Conservation (phyloP, 805 yeast genomes). For the Nakazawaea wyomingensis region DNA sequence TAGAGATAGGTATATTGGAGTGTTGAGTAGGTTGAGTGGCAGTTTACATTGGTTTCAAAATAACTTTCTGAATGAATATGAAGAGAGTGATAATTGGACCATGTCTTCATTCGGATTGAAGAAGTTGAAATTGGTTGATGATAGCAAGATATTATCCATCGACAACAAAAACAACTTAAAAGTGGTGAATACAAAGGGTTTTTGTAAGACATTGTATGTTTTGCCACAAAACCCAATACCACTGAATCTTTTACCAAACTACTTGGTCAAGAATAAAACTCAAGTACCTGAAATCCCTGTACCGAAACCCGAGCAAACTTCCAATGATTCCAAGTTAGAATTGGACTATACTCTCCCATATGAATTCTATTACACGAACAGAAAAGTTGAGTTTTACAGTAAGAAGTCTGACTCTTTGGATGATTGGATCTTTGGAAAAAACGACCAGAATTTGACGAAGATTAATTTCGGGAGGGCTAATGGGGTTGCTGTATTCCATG, state of each 20-base stretch:
- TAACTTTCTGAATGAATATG: slow-evolving; percentile 23
- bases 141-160: slow-evolving; percentile 3
- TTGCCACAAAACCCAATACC: slow-evolving; percentile 31
- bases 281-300: slow-evolving; percentile 18
- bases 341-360: slow-evolving; percentile 46
- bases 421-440: neutral
- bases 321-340: slow-evolving; percentile 38
- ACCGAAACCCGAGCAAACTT: neutral
- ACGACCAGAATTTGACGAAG: slow-evolving; percentile 4
- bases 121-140: slow-evolving; percentile 13
- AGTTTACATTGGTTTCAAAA: slow-evolving; percentile 59
- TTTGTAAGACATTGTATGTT: slow-evolving; percentile 33
- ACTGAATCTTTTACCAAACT: slow-evolving; percentile 20
- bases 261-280: slow-evolving; percentile 12
- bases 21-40: slow-evolving; percentile 50
- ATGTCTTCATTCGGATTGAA: slow-evolving; percentile 29
- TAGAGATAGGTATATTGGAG: slow-evolving; percentile 38
- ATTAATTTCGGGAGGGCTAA: slow-evolving; percentile 13
- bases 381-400: slow-evolving; percentile 19
- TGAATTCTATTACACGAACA: slow-evolving; percentile 21
- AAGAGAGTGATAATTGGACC: slow-evolving; percentile 36
- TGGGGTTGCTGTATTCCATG: slow-evolving; percentile 13
- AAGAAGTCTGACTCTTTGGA: slow-evolving; percentile 1
- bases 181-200: slow-evolving; percentile 33
- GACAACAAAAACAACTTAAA: slow-evolving; percentile 28